These are phyloP conservation scores for Halteria grandinella DNA, from an alignment of 73 alveolate species.

Conservation along the genomic window DNA sequence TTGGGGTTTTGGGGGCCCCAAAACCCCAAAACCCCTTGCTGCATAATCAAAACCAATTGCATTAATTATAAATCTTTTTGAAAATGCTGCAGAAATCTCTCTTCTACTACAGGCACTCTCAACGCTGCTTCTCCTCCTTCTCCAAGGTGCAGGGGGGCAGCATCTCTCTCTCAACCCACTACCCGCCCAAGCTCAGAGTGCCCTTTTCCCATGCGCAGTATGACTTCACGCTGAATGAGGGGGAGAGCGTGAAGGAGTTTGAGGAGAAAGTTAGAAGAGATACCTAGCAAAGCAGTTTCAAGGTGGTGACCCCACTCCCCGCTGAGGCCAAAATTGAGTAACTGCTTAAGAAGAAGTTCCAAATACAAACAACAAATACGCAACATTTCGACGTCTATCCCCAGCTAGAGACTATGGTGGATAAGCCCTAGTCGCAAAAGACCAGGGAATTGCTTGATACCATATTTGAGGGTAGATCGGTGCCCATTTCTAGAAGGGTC, in stretches of 20 bases:
- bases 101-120: too few relatives aligned
- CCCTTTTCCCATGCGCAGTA: not conserved
- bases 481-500: constrained; percentile 45
- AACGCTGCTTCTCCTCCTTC: too few relatives aligned
- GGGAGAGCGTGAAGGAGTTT: constrained; percentile 9
- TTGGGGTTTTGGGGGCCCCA: too few relatives aligned
- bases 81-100: too few relatives aligned
- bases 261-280: constrained; percentile 24
- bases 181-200: constrained; percentile 48
- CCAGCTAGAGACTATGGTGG: constrained; percentile 34
- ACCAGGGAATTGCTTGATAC: not conserved
- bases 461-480: constrained; percentile 2
- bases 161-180: constrained; percentile 19
- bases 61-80: too few relatives aligned
- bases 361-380: not conserved
- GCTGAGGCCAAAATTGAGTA: not conserved
- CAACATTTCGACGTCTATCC: constrained; percentile 37
- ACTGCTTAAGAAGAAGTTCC: constrained; percentile 5
- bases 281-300: not conserved
- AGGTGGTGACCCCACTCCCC: not conserved
- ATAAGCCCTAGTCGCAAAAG: not conserved
- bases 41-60: too few relatives aligned
- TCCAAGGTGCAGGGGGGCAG: constrained; percentile 10
- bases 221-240: constrained; percentile 20
- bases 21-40: too few relatives aligned